Conservation (phyloP, 495 filamentous ascomycete species). For the Trichoderma reesei region DNA sequence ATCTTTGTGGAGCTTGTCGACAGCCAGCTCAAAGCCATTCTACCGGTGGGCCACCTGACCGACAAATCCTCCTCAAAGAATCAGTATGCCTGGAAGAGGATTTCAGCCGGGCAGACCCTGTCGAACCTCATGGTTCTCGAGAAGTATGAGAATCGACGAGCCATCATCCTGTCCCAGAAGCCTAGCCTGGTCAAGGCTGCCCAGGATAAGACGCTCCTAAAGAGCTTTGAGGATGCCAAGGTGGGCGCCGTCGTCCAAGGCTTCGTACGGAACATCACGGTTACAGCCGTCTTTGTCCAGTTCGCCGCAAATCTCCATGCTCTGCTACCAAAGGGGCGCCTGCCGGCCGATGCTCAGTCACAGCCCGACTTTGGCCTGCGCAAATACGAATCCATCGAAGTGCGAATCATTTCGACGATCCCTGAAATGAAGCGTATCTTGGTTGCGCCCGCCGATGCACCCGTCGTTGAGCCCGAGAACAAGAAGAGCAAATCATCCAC, state of each 20-base stretch:
- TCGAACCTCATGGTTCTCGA: conserved; percentile 75
- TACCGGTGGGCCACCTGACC: conserved; percentile 67
- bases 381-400: conserved; percentile 59
- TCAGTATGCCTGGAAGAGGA: conserved; percentile 59
- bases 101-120: conserved; percentile 71
- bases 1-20: conserved; percentile 65
- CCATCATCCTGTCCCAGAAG: conserved; percentile 69
- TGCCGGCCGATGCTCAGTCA: conserved; percentile 55
- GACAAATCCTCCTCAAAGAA: conserved; percentile 73
- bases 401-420: conserved; percentile 63
- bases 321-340: conserved; percentile 62
- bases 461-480: conserved; percentile 18
- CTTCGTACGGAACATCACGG: conserved; percentile 75
- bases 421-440: conserved; percentile 30
- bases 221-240: conserved; percentile 55
- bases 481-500: conserved; percentile 13
- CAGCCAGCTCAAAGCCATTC: conserved; percentile 59
- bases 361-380: conserved; percentile 65
- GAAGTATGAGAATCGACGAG: conserved; percentile 61
- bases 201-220: conserved; percentile 53
- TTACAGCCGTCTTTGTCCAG: conserved; percentile 69
- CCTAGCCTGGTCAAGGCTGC: conserved; percentile 69
- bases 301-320: conserved; percentile 71
- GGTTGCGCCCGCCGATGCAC: conserved; percentile 24
- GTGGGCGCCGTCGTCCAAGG: conserved; percentile 61